Evolutionary conservation across 1,139 yeast genomes (phyloP), one percentile per base, ranked within the genome.

Genomic region (Suhomyces wounanorum): DNA sequence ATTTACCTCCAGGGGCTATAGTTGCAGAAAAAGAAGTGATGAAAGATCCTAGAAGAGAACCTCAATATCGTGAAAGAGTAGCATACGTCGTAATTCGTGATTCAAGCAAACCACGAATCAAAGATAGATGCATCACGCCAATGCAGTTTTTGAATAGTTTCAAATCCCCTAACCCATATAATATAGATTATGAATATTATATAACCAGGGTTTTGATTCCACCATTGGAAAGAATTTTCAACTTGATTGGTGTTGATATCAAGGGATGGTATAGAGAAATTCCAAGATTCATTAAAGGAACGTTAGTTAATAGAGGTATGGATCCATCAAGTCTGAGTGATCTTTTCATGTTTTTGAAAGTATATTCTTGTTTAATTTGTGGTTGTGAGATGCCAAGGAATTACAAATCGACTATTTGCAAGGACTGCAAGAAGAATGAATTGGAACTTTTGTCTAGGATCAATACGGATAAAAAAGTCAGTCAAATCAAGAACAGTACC

Each of bases 1-100:
- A 83, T 47, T 78, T 89, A 3, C 99, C 99, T 0, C 95, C 98
- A 0, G 99, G 98, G 0, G 99, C 99, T 0, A 75, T 85, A 14
- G 78, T 94, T 1, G 87, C 96, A 8, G 78, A 81, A 54, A 79
- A 80, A 55, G 79, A 78, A 54, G 81, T 84, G 65, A 79, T 78
- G 36, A 67, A 75, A 6, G 99, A 94, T 64, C 81, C 79, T 8
- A 69, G 96, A 42, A 78, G 85, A 1, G 94, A 84, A 60, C 97
- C 97, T 0, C 97, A 92, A 63, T 92, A 89, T 59, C 79, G 81
- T 47, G 98, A 94, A 65, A 72, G 99, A 49, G 90, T 94, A 0
- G 95, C 96, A 0, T 94, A 91, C 64, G 78, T 94, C 14, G 96
- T 94, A 1, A 75, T 85, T 10, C 79, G 81, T 52, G 96, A 94